Conservation (phyloP, 495 filamentous ascomycete genomes). For the Cairneyella variabilis region DNA sequence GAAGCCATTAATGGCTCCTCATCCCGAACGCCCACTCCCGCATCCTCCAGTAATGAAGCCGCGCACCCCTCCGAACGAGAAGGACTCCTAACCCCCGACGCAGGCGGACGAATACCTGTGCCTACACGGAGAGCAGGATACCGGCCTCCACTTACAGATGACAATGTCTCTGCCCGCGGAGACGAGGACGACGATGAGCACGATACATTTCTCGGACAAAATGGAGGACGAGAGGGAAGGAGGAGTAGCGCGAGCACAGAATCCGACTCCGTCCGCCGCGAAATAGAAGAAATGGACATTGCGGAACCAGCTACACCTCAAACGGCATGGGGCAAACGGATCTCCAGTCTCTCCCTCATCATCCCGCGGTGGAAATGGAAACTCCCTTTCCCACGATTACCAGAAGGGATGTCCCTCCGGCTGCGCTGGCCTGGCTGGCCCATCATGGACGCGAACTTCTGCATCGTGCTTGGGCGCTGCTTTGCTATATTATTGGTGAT, state of each 20-base stretch:
- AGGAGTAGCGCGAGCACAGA: conserved; percentile 37
- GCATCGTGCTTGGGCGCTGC: conserved; percentile 64
- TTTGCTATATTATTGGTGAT: conserved; percentile 72
- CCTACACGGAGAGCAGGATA: conserved; percentile 65
- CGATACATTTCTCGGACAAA: conserved; percentile 19
- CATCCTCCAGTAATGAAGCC: conserved; percentile 6
- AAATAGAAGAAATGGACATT: conserved; percentile 89
- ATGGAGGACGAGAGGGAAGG: conserved; percentile 6
- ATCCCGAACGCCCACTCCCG: conserved; percentile 16
- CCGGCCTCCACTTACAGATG: conserved; percentile 23
- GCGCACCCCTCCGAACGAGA: conserved; percentile 34
- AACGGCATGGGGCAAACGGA: conserved; percentile 46
- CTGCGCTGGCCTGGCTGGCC: conserved; percentile 28
- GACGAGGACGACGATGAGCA: conserved; percentile 37
- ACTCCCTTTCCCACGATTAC: conserved; percentile 8
- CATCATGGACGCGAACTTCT: conserved; percentile 28
- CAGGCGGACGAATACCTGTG: conserved; percentile 54
- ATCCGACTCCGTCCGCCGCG: conserved; percentile 62
- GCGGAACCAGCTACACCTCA: conserved; percentile 55
- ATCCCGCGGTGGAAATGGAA: conserved; percentile 29
- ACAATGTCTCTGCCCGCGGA: conserved; percentile 35
- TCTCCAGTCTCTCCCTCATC: conserved; percentile 41
- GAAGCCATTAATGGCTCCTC: conserved; percentile 58
- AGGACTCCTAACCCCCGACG: conserved; percentile 23
- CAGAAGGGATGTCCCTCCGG: conserved; percentile 20